phyloP scores from a whole-genome alignment of 164 flowering plant genomes.

The Houttuynia cordata region DNA sequence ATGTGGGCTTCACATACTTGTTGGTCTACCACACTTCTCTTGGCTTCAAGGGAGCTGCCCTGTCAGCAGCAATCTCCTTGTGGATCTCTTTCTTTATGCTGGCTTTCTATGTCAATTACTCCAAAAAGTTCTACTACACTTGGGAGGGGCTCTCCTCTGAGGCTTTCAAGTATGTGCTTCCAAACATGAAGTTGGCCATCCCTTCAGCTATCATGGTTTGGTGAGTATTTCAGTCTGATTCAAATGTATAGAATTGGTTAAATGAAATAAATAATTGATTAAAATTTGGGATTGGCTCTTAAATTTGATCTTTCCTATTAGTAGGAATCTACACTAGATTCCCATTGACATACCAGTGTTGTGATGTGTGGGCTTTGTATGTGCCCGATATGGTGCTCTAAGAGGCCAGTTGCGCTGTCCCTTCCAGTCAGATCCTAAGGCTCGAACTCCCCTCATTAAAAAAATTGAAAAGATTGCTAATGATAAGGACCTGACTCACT shows the following conservation, averaged over 20 bases:
- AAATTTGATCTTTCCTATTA: too few species aligned
- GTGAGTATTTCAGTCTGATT: constrained; percentile 24
- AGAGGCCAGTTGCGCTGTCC: too few species aligned
- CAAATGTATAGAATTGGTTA: background rate
- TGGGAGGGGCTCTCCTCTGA: constrained; percentile 70
- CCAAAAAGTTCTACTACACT: constrained; percentile 41
- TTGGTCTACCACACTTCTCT: constrained; percentile 41
- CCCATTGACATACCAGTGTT: too few species aligned
- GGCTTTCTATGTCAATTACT: constrained; percentile 33
- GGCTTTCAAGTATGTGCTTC: constrained; percentile 27
- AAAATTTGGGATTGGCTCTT: too few species aligned
- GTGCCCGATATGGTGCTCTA: too few species aligned
- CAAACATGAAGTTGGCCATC: constrained; percentile 55
- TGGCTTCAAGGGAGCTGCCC: constrained; percentile 57
- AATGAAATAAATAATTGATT: background rate
- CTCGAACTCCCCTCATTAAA: too few species aligned
- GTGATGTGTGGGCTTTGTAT: too few species aligned
- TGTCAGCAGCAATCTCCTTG: constrained; percentile 59
- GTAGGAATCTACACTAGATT: too few species aligned
- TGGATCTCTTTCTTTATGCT: constrained; percentile 58
- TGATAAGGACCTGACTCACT: too few species aligned
- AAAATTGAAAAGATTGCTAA: too few species aligned
- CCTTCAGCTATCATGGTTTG: constrained; percentile 97
- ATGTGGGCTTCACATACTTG: constrained; percentile 47
- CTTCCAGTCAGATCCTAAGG: too few species aligned